Base-by-base conservation (phyloP, 148 eudicot genomes). In the Dysphania ambrosioides region DNA sequence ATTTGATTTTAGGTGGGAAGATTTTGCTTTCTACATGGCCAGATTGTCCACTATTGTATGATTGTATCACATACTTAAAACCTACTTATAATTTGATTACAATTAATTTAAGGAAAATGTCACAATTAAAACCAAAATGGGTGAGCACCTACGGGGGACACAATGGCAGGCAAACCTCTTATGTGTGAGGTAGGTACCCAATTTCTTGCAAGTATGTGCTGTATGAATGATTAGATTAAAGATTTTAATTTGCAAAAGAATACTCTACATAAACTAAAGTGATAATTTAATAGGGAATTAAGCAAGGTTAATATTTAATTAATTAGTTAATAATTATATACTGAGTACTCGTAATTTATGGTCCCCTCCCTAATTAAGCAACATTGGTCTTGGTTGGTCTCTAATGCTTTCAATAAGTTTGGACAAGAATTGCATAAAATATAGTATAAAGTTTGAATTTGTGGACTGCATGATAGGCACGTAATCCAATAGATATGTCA, bases 381-480 rank as follows among this genome's bases (percentile, higher is more conserved):
- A 6, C 29, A 51, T 59, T 49, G 75, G 79, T 51, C 79, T 10
- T 47, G 27, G 19, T 77, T 77, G 35, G 75, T 63, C 79, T 49
- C 58, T 71, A 59, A 68, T 76, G 79, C 68, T 59, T 26, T 76
- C 79, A 76, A 76, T 76, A 58, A 76, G 72, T 76, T 70, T 60
- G 70, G 79, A 77, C 53, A 61, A 71, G 26, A 36, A 35, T 47
- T 77, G 64, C 34, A 34, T 70, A 77, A 4, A 70, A 47, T 47
- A 77, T 35, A n/a, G 60, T 30, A 6, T 19, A 42, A 31, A 42
- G 30, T 38, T 26, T 21, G 59, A 44, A 62, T 74, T 32, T 49
- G 70, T 74, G 77, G 77, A 74, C 70, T 47, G 32, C 15, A 53
- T 64, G 38, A 32, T 26, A 74, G 31, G 38, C 76, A 64, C 70